Evolutionary conservation across 257 asterid species (phyloP).

Genomic region (Nemophila menziesii): DNA sequence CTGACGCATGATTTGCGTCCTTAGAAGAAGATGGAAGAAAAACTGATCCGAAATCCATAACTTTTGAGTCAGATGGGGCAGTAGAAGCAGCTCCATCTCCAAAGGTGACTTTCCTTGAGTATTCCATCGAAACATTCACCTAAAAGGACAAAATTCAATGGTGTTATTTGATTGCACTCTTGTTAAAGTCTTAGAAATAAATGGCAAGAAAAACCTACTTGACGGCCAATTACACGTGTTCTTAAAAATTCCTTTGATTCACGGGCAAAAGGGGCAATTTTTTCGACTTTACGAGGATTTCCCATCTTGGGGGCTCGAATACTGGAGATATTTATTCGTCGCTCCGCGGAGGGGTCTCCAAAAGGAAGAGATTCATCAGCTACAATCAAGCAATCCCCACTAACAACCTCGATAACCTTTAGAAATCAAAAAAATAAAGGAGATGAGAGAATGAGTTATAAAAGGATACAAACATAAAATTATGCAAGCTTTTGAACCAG

Average conservation of each 20-base stretch:
- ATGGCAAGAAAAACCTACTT: constrained; percentile 31
- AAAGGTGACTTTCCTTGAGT: constrained; percentile 68
- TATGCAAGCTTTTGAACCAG: neutral
- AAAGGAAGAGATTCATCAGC: constrained; percentile 86
- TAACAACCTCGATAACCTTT: constrained; percentile 90
- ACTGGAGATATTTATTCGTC: constrained; percentile 93
- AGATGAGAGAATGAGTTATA: constrained; percentile 3
- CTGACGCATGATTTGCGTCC: constrained; percentile 54
- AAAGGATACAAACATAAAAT: constrained; percentile 1
- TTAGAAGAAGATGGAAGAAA: constrained; percentile 43
- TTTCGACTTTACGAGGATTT: constrained; percentile 88
- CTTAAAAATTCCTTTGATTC: constrained; percentile 94
- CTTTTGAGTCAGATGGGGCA: constrained; percentile 46
- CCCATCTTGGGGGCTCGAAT: constrained; percentile 91
- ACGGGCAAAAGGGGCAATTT: constrained; percentile 92
- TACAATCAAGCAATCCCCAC: constrained; percentile 80
- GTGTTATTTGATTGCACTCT: constrained; percentile 2
- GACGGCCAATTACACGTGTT: constrained; percentile 79
- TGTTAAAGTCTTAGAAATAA: constrained; percentile 5
- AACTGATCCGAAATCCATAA: constrained; percentile 94
- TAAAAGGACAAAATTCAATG: constrained; percentile 17
- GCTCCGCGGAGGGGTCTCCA: constrained; percentile 91
- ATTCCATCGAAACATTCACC: constrained; percentile 97
- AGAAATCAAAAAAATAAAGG: constrained; percentile 9
- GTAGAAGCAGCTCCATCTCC: constrained; percentile 62